Conservation (phyloP, 441 rosid species). For the Daphne laureola region DNA sequence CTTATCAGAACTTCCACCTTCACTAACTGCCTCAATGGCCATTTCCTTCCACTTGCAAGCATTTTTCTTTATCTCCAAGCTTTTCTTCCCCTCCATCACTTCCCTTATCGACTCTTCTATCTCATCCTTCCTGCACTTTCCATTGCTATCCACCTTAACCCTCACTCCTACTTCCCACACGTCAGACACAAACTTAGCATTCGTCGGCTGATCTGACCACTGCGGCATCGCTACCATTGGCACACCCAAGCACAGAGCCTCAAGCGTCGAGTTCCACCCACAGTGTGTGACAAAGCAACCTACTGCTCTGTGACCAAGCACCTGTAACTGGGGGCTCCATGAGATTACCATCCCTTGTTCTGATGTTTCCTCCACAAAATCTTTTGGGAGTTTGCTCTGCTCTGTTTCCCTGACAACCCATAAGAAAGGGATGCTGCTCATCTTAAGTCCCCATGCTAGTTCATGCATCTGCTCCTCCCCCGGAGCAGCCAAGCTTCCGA, state of each 20-base stretch:
- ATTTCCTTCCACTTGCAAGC: constrained; percentile 29
- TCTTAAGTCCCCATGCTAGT: constrained; percentile 27
- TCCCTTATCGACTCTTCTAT: constrained; percentile 31
- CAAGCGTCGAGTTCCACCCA: constrained; percentile 52
- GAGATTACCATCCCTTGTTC: constrained; percentile 26
- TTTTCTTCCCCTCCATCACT: constrained; percentile 44
- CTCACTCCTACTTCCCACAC: constrained; percentile 43
- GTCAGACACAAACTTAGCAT: constrained; percentile 37
- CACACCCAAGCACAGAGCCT: constrained; percentile 46
- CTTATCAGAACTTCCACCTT: constrained; percentile 24
- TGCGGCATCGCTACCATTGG: constrained; percentile 58
- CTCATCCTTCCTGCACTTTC: constrained; percentile 30
- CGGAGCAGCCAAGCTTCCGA: constrained; percentile 33
- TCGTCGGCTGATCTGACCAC: constrained; percentile 42
- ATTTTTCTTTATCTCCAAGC: constrained; percentile 22
- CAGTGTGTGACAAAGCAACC: constrained; percentile 49
- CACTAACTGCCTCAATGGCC: constrained; percentile 23
- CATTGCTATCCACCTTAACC: constrained; percentile 21
- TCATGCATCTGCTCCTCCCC: constrained; percentile 39
- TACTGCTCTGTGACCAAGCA: constrained; percentile 27
- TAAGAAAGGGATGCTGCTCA: constrained; percentile 25
- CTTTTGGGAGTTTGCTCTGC: constrained; percentile 25
- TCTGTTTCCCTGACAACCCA: constrained; percentile 44
- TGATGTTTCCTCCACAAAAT: constrained; percentile 20
- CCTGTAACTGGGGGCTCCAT: constrained; percentile 41